These are phyloP conservation scores for Cyamopsis tetragonoloba DNA, from an alignment of 306 rosid genomes.

Conservation along the genomic window DNA sequence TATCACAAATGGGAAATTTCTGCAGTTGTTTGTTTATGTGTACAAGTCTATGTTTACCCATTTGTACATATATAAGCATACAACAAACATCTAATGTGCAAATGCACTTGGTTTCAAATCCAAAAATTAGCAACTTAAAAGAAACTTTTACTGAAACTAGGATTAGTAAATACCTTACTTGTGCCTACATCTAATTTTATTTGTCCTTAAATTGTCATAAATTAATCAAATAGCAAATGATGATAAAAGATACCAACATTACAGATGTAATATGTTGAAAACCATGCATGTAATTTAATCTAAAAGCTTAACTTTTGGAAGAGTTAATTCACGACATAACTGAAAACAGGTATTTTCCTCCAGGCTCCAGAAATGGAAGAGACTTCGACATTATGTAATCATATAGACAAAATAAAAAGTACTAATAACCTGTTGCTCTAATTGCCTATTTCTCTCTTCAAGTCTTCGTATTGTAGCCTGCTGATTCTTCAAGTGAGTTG, in stretches of 20 bases:
- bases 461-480: conserved; percentile 98
- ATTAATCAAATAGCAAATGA: neutral
- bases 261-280: neutral
- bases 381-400: neutral
- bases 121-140: neutral
- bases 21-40: neutral
- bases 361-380: conserved; percentile 8
- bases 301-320: neutral
- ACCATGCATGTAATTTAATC: neutral
- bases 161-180: neutral
- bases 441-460: conserved; percentile 91
- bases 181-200: neutral
- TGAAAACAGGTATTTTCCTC: neutral
- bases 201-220: neutral
- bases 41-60: neutral
- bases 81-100: neutral
- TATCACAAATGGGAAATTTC: neutral
- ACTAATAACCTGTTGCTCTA: conserved; percentile 83
- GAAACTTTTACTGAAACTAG: neutral
- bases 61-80: neutral
- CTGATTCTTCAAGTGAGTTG: conserved; percentile 95
- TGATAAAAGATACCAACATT: neutral
- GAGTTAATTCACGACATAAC: neutral
- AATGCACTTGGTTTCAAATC: conserved; percentile 9
- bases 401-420: conserved; percentile 24